Conservation (phyloP, 2,329 filamentous ascomycete genomes). For the Setomelanomma holmii region DNA sequence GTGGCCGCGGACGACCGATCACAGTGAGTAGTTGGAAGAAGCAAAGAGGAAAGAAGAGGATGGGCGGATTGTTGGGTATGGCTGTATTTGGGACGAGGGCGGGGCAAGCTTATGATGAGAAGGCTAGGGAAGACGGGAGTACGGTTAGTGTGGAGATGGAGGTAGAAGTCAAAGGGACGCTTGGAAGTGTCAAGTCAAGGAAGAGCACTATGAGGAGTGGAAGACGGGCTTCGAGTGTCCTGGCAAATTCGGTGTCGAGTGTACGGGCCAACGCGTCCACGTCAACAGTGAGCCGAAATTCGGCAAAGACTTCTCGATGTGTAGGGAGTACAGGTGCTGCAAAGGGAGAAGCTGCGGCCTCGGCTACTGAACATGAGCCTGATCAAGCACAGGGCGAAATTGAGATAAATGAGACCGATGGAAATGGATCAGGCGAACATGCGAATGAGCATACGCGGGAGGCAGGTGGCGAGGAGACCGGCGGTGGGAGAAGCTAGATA, state of each 20-base stretch:
- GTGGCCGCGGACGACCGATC: constrained; percentile 20
- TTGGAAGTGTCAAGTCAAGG: neutral
- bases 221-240: neutral
- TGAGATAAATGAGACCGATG: too few relatives aligned
- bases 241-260: neutral
- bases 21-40: constrained; percentile 29
- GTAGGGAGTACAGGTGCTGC: too few relatives aligned
- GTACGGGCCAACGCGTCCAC: too few relatives aligned
- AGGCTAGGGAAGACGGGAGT: neutral
- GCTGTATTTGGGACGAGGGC: constrained; percentile 26
- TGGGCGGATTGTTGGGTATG: constrained; percentile 34
- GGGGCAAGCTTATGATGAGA: constrained; percentile 14
- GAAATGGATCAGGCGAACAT: neutral
- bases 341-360: too few relatives aligned
- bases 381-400: too few relatives aligned
- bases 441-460: neutral
- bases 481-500: neutral
- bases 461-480: neutral
- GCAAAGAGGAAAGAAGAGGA: constrained; percentile 27
- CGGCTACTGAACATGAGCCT: too few relatives aligned
- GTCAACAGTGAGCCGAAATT: too few relatives aligned
- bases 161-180: neutral
- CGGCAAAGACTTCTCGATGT: too few relatives aligned
- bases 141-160: neutral
- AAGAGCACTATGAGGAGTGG: neutral